Base-by-base conservation (phyloP, 345 rosid genomes). In the Tarenaya hassleriana region DNA sequence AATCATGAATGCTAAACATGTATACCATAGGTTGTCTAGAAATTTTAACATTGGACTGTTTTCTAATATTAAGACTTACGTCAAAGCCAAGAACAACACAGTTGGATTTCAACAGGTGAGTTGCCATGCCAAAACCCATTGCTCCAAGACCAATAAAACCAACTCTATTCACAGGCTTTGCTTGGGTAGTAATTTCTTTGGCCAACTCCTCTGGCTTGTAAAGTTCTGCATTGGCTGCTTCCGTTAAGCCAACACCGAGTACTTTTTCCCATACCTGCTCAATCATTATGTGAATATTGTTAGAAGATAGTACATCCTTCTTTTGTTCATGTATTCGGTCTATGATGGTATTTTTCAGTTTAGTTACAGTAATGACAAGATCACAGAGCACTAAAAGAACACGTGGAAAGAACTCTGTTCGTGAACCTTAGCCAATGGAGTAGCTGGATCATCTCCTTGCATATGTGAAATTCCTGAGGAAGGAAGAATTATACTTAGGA, bases 101-200 rank as follows among this genome's bases (percentile, higher is more conserved):
- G 2, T 82, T 78, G 14, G 83, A 75, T 56, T 77, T 84, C 62
- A 86, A 58, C 55, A 91, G 73, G 46, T 86, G 81, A 43, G 85
- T 67, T 68, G 98, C 98, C 98, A 90, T 86, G 64, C 94, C 98
- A 70, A 86, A 84, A 46, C 98, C 98, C 98, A 90, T 90, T 75
- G 96, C 98, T 59, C 98, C 98, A 42, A 91, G 98, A 49, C 98
- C 98, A 70, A 91, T 79, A 64, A 86, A 91, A 59, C 96, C 96
- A 57, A 91, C 64, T 64, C 71, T 76, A 39, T 64, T 67, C 42
- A 84, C 92, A 44, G 73, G 45, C 64, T 62, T 67, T 47, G 87
- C 81, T 57, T 72, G 70, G 63, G 75, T 45, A 53, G 63, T 68
- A 48, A 84, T 61, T 59, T 82, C 72, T 47, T 66, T 29, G 20